Conservation (phyloP, 805 yeast species). For the Pichia eremophila region DNA sequence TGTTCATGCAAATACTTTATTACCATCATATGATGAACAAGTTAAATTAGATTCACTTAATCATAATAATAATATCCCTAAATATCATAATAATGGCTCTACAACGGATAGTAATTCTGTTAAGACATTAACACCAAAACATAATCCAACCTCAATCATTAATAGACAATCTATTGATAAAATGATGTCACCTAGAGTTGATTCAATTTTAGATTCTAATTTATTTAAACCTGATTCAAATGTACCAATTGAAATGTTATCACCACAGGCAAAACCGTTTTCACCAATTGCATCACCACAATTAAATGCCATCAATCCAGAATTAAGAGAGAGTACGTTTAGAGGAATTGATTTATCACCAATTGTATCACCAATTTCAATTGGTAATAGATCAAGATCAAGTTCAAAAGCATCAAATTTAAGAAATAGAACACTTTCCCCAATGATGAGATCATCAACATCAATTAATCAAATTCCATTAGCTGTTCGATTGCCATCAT, state of each 20-base stretch:
- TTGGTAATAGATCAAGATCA: conserved; percentile 41
- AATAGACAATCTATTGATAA: conserved; percentile 14
- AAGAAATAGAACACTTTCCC: conserved; percentile 1
- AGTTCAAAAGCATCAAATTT: conserved; percentile 27
- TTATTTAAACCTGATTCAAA: conserved; percentile 44
- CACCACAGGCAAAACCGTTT: conserved; percentile 59
- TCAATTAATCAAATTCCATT: neutral
- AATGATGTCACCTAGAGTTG: conserved; percentile 19
- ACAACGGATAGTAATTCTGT: neutral
- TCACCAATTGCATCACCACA: conserved; percentile 34
- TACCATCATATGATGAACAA: conserved; percentile 54
- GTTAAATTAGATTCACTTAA: conserved; percentile 8
- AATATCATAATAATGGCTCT: neutral
- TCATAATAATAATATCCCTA: neutral
- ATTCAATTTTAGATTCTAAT: conserved; percentile 31
- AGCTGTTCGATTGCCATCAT: neutral
- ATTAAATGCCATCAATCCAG: conserved; percentile 22
- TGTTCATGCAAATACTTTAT: conserved; percentile 68
- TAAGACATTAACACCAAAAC: conserved; percentile 2
- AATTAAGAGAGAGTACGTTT: conserved; percentile 13
- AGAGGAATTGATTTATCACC: conserved; percentile 11
- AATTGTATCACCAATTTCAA: conserved; percentile 21
- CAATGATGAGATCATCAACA: neutral
- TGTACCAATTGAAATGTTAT: conserved; percentile 36
- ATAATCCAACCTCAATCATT: neutral